These are phyloP conservation scores for Orobanche coerulescens DNA, from an alignment of 257 asterid species.

Conservation along the genomic window DNA sequence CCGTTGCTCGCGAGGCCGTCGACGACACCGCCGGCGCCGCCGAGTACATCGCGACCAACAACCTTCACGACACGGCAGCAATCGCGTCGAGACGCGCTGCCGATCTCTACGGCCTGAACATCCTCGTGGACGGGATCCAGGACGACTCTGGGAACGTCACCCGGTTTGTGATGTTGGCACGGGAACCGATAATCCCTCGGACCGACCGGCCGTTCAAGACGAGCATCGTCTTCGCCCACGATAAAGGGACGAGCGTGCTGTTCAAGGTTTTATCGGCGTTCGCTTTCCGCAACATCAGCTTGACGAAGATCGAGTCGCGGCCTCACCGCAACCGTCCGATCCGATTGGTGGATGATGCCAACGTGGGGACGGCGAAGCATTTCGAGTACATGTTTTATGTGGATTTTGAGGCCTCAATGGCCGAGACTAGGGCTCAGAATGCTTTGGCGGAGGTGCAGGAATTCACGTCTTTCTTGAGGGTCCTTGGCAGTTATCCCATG, in stretches of 20 bases:
- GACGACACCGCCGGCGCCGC: slow-evolving; percentile 93
- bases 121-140: slow-evolving; percentile 67
- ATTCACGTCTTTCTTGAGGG: slow-evolving; percentile 81
- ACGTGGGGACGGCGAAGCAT: slow-evolving; percentile 63
- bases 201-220: slow-evolving; percentile 90
- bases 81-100: slow-evolving; percentile 89
- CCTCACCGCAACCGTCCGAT: slow-evolving; percentile 67
- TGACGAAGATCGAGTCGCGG: slow-evolving; percentile 84
- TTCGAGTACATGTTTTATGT: slow-evolving; percentile 80
- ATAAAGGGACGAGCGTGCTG: slow-evolving; percentile 62
- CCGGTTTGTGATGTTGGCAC: slow-evolving; percentile 81
- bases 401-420: slow-evolving; percentile 91
- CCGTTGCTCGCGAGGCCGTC: slow-evolving; percentile 64
- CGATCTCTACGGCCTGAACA: slow-evolving; percentile 58
- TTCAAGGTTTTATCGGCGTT: slow-evolving; percentile 83
- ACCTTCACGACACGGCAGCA: slow-evolving; percentile 68
- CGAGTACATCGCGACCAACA: slow-evolving; percentile 58
- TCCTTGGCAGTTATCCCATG: slow-evolving; percentile 87
- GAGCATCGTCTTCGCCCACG: slow-evolving; percentile 84
- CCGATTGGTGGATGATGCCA: slow-evolving; percentile 47
- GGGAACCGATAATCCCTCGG: slow-evolving; percentile 77
- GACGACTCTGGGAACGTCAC: slow-evolving; percentile 82
- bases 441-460: slow-evolving; percentile 92
- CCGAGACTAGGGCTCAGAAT: slow-evolving; percentile 81
- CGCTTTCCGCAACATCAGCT: slow-evolving; percentile 66